phyloP scores from a whole-genome alignment of 768 basidiomycete genomes.

The Termitomyces sp. region DNA sequence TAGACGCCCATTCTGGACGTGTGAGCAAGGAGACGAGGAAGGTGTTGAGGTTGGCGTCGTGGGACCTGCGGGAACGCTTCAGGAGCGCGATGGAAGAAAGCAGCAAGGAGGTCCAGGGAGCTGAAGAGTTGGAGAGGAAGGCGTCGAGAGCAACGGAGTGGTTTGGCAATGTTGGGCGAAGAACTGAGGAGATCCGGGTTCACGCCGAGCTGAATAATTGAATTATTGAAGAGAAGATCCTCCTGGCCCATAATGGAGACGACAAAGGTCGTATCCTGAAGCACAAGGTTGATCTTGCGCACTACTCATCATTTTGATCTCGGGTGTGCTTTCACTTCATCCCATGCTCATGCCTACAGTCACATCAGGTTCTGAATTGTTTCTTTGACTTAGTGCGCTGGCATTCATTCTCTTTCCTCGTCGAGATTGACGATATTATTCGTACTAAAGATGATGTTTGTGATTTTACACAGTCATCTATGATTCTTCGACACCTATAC shows the following conservation, averaged over 20 bases:
- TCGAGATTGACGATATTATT: slow-evolving; percentile 1
- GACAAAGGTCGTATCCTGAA: slow-evolving; percentile 11
- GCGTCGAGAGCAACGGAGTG: slow-evolving; percentile 67
- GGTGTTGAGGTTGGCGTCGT: slow-evolving; percentile 84
- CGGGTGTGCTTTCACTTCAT: not conserved
- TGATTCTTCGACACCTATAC: not conserved
- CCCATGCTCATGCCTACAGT: slow-evolving; percentile 1
- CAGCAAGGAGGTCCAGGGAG: slow-evolving; percentile 66
- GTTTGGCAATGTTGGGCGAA: slow-evolving; percentile 54
- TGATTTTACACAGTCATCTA: not conserved
- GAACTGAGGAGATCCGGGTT: slow-evolving; percentile 40
- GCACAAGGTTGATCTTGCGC: not conserved
- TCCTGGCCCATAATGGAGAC: slow-evolving; percentile 1
- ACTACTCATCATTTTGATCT: not conserved
- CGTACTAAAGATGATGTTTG: slow-evolving; percentile 2
- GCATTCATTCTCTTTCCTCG: slow-evolving; percentile 1
- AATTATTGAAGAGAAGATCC: not conserved
- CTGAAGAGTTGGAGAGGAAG: slow-evolving; percentile 71
- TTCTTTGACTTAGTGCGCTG: not conserved
- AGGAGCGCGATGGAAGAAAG: slow-evolving; percentile 75
- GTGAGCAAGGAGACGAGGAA: slow-evolving; percentile 86
- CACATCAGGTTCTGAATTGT: not conserved
- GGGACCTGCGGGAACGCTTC: slow-evolving; percentile 86
- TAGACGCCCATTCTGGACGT: slow-evolving; percentile 62
- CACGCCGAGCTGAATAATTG: slow-evolving; percentile 9